Percentiles rank a stretch among this genome's conserved stretches.
Evolutionary conservation across 257 asterid species (phyloP).

Genomic region (Coffea eugenioides): DNA sequence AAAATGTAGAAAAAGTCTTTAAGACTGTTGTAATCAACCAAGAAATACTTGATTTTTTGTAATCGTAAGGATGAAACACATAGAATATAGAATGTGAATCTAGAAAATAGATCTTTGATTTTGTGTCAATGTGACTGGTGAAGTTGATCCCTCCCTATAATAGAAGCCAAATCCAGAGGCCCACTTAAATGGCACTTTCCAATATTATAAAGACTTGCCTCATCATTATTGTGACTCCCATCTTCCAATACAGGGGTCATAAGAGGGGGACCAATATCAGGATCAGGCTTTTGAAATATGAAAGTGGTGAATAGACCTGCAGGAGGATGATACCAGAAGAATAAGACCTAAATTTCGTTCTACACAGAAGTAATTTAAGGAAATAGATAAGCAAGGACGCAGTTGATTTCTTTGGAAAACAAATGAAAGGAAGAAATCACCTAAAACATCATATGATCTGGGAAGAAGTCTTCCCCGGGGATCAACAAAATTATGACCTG

Average conservation of each 20-base stretch:
- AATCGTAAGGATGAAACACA: background rate
- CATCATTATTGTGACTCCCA: conserved; percentile 59
- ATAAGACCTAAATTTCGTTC: background rate
- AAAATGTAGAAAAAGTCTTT: background rate
- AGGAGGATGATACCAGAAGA: conserved; percentile 17
- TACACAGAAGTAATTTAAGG: background rate
- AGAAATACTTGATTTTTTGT: too few species aligned
- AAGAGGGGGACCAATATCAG: conserved; percentile 87
- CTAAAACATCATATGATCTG: conserved; percentile 80
- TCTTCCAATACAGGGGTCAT: conserved; percentile 73
- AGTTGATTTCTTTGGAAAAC: background rate
- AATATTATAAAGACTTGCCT: conserved; percentile 53
- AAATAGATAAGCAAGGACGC: background rate
- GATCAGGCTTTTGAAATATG: conserved; percentile 90
- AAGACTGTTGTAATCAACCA: too few species aligned
- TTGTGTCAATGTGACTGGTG: background rate
- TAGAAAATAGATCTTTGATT: background rate
- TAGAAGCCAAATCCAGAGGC: background rate
- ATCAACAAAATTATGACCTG: conserved; percentile 74
- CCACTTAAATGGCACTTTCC: conserved; percentile 20
- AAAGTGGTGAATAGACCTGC: conserved; percentile 88
- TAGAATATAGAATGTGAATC: background rate
- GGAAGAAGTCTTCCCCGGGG: conserved; percentile 87
- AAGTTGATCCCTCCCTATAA: background rate
- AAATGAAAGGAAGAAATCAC: conserved; percentile 35